Conservation (phyloP, 129 eudicot species). For the Saussurea involucrata region DNA sequence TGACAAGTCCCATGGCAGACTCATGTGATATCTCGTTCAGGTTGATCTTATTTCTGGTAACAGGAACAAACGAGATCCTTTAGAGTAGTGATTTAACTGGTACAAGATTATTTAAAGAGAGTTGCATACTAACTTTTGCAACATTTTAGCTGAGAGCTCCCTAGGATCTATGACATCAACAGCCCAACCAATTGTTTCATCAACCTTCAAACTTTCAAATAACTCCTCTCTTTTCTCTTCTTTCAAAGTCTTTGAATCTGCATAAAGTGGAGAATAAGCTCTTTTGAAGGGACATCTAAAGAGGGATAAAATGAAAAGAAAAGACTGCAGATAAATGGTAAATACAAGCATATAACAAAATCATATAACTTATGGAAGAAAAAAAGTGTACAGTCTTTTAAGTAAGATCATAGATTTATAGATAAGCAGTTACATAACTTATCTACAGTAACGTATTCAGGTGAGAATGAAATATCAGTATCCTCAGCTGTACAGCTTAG, state of each 20-base stretch:
- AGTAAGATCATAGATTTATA: background rate
- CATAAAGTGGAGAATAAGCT: constrained; percentile 1
- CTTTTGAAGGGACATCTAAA: background rate
- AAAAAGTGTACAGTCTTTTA: background rate
- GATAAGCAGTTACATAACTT: no score
- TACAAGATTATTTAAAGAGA: background rate
- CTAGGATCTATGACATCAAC: constrained; percentile 96
- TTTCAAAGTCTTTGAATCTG: constrained; percentile 94
- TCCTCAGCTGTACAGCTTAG: no score
- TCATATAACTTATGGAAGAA: background rate
- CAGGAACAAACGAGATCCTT: constrained; percentile 8
- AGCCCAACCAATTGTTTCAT: constrained; percentile 85
- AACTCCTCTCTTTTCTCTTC: constrained; percentile 94
- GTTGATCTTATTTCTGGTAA: constrained; percentile 77
- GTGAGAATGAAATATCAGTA: background rate
- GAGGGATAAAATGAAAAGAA: background rate
- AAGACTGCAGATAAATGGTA: background rate
- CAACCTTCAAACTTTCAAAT: constrained; percentile 75
- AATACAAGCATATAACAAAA: background rate
- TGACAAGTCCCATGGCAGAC: constrained; percentile 92
- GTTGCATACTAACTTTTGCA: constrained; percentile 61
- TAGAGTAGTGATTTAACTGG: background rate
- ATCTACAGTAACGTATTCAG: no score
- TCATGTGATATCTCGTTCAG: constrained; percentile 92
- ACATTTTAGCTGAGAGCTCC: constrained; percentile 95